Conservation (phyloP, 495 filamentous ascomycete genomes). For the Penicillium arizonense region DNA sequence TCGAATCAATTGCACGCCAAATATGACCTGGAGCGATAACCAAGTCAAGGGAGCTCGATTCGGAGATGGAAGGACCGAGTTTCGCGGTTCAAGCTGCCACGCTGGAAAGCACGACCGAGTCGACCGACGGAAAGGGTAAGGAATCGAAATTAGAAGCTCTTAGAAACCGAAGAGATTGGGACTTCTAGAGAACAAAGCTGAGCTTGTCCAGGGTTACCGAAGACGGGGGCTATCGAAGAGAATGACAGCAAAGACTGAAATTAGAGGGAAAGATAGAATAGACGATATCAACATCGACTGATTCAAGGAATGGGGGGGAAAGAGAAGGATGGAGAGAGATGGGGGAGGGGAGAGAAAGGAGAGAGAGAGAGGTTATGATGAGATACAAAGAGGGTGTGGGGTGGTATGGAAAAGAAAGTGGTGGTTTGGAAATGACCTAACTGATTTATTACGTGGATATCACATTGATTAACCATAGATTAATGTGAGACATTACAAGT, state of each 20-base stretch:
- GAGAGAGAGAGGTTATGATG: slow-evolving; percentile 31
- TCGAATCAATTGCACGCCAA: slow-evolving; percentile 21
- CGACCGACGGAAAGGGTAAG: slow-evolving; percentile 7
- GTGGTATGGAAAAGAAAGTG: slow-evolving; percentile 11
- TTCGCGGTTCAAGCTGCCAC: slow-evolving; percentile 28
- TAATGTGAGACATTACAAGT: neutral
- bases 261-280: slow-evolving; percentile 24
- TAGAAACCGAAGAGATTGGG: slow-evolving; percentile 3
- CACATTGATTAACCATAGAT: no score
- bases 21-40: slow-evolving; percentile 10
- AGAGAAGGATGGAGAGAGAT: slow-evolving; percentile 13
- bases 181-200: slow-evolving; percentile 11
- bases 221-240: slow-evolving; percentile 29
- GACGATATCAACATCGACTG: slow-evolving; percentile 29
- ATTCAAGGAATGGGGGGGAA: slow-evolving; percentile 35
- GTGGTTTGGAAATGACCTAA: slow-evolving; percentile 7
- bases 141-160: slow-evolving; percentile 8
- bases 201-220: slow-evolving; percentile 8
- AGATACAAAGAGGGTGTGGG: slow-evolving; percentile 34
- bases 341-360: slow-evolving; percentile 12
- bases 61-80: slow-evolving; percentile 39
- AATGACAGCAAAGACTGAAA: slow-evolving; percentile 36
- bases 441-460: neutral
- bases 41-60: slow-evolving; percentile 23
- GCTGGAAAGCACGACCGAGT: slow-evolving; percentile 13